Conservation (phyloP, 305 asterid genomes). For the Fraxinus velutina region DNA sequence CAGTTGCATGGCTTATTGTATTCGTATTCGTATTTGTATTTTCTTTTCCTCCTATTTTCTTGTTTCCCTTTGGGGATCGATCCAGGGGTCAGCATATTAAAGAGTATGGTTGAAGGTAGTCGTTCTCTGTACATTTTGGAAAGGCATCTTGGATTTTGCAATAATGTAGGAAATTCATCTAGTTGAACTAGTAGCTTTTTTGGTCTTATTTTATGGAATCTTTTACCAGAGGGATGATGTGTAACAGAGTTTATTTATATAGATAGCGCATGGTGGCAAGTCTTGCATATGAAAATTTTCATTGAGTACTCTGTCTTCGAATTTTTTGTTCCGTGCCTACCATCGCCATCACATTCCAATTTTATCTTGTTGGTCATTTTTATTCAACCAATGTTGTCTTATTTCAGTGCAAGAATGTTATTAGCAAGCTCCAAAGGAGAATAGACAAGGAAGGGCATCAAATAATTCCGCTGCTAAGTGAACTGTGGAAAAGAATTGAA, state of each 20-base stretch:
- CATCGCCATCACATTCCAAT: neutral
- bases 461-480: constrained; percentile 80
- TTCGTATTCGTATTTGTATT: neutral
- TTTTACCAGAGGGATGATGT: neutral
- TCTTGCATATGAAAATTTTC: neutral
- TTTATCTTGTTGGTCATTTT: constrained; percentile 2
- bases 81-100: neutral
- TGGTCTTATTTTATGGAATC: neutral
- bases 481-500: constrained; percentile 83
- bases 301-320: neutral
- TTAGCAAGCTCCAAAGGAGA: constrained; percentile 81
- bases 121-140: neutral
- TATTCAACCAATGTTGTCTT: constrained; percentile 18
- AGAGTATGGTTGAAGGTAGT: neutral
- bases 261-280: neutral
- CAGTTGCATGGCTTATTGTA: neutral
- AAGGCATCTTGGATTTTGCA: neutral
- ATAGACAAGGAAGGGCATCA: constrained; percentile 83
- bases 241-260: neutral
- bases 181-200: neutral
- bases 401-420: constrained; percentile 84
- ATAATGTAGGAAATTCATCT: neutral
- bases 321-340: neutral
- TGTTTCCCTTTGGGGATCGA: neutral
- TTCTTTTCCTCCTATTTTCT: neutral